Percentiles rank a stretch among this genome's conserved stretches.
Evolutionary conservation across 1,284 basidiomycete genomes (phyloP).

Genomic region (Malassezia nana): DNA sequence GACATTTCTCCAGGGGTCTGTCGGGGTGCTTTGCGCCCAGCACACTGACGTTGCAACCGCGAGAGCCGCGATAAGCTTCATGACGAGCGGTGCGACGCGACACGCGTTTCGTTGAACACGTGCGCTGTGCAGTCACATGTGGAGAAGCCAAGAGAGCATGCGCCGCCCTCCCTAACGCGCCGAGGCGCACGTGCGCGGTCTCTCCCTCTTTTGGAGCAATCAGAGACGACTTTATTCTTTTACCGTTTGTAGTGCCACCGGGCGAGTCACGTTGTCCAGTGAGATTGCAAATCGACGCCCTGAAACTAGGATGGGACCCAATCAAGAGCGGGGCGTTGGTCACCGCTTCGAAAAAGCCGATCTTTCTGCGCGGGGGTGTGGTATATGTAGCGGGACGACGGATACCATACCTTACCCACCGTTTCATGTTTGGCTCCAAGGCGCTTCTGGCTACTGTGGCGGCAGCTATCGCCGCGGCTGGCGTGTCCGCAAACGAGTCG

Average conservation of each 20-base stretch:
- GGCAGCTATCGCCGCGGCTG: background rate
- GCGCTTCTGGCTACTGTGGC: background rate
- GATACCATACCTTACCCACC: background rate
- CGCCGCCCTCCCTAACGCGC: too few species aligned
- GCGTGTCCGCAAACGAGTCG: background rate
- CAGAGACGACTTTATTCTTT: too few species aligned
- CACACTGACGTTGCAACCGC: background rate
- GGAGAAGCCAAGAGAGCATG: background rate
- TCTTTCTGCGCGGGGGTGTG: background rate
- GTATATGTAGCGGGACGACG: background rate
- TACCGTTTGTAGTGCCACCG: background rate
- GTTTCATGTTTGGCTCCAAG: conserved; percentile 4
- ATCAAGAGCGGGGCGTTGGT: background rate
- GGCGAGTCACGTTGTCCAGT: background rate
- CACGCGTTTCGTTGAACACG: too few species aligned
- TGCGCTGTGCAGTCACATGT: background rate
- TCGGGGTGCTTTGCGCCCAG: background rate
- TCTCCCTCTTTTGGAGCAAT: too few species aligned
- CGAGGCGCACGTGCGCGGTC: background rate
- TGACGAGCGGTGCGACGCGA: background rate
- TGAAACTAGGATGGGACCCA: background rate
- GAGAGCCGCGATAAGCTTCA: background rate
- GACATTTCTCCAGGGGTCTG: conserved; percentile 2
- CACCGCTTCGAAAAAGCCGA: background rate
- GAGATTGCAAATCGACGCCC: too few species aligned